A percentile compares a stretch with the other conserved stretches of the same genome.
phyloP scores from a whole-genome alignment of 371 early-diverging fungal species.

The Entomophthora muscae region DNA sequence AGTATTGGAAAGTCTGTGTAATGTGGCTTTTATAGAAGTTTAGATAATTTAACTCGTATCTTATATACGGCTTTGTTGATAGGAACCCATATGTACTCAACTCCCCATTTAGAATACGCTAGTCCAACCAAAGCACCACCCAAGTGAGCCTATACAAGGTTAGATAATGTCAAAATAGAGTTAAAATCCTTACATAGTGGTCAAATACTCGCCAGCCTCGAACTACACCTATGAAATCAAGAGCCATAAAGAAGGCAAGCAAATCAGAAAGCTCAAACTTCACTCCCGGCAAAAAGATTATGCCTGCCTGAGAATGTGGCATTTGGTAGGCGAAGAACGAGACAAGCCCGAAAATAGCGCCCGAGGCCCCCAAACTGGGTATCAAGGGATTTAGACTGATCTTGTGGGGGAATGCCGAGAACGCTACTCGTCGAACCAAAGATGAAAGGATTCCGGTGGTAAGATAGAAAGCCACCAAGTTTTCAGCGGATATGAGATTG shows the following conservation, averaged over 20 bases:
- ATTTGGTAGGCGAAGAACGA: constrained; percentile 30
- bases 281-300: constrained; percentile 56
- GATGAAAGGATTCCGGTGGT: constrained; percentile 39
- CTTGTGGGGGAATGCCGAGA: constrained; percentile 15
- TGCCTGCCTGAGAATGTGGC: constrained; percentile 36
- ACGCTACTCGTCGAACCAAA: constrained; percentile 14
- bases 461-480: constrained; percentile 61
- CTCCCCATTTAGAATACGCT: neutral
- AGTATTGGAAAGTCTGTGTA: too few relatives aligned
- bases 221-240: constrained; percentile 39
- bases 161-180: neutral
- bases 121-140: neutral
- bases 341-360: constrained; percentile 51
- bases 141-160: neutral
- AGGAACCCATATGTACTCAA: neutral
- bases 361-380: constrained; percentile 60
- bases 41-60: too few relatives aligned
- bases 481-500: constrained; percentile 28
- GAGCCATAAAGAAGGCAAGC: constrained; percentile 32
- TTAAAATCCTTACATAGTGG: constrained; percentile 30
- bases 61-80: neutral
- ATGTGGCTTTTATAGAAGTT: neutral
- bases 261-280: constrained; percentile 38
- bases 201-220: constrained; percentile 40
- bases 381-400: constrained; percentile 24